These are phyloP conservation scores for Vigna trinervia DNA, from an alignment of 306 rosid species.

Conservation along the genomic window DNA sequence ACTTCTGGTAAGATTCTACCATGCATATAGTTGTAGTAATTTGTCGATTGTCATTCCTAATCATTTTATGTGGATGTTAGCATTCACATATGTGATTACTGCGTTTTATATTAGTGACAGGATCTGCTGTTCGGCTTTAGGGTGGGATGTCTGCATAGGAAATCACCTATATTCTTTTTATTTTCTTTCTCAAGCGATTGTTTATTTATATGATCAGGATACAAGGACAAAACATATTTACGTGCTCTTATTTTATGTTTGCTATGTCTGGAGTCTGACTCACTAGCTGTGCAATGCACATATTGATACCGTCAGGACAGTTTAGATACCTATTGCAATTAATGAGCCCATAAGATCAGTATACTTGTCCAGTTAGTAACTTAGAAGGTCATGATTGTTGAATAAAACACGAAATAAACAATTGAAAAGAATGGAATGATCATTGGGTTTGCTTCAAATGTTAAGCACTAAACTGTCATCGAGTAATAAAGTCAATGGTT, in stretches of 20 bases:
- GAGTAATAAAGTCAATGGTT: not conserved
- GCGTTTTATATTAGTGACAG: not conserved
- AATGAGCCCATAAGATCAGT: not conserved
- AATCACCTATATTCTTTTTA: not conserved
- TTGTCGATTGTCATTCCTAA: not conserved
- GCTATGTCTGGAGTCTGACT: not conserved
- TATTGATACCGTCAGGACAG: not conserved
- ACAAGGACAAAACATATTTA: not conserved
- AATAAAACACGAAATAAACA: not conserved
- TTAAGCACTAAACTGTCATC: not conserved
- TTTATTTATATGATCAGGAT: not conserved
- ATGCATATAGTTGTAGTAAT: not conserved
- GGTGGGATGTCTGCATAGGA: slow-evolving; percentile 6
- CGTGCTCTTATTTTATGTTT: slow-evolving; percentile 11
- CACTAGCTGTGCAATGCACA: not conserved
- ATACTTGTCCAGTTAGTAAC: not conserved
- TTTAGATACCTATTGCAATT: slow-evolving; percentile 3
- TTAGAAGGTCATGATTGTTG: not conserved
- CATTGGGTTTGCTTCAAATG: not conserved
- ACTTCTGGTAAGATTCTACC: not conserved
- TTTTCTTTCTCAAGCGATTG: not conserved
- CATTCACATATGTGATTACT: not conserved
- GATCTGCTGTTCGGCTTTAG: not conserved
- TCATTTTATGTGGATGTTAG: not conserved
- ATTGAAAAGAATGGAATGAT: not conserved